Conservation (phyloP, 176 grass and related monocot genomes). For the Oryza australiensis region DNA sequence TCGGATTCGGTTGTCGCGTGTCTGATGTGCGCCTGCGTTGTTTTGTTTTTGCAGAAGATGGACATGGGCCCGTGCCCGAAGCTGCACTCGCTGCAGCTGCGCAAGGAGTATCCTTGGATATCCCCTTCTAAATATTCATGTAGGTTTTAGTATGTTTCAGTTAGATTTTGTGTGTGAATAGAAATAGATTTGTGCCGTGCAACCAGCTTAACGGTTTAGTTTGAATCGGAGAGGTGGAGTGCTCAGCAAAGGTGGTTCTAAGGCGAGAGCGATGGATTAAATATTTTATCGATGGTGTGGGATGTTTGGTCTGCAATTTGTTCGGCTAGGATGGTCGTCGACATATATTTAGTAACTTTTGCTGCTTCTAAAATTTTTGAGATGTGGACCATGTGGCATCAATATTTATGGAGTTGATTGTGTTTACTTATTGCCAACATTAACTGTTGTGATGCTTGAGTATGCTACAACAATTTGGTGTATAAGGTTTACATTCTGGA, state of each 20-base stretch:
- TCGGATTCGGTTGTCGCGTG: background rate
- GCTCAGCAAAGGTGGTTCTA: background rate
- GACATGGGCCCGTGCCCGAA: slow-evolving; percentile 91
- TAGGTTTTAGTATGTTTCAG: background rate
- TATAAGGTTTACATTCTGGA: background rate
- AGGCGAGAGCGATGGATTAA: background rate
- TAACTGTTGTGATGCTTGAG: slow-evolving; percentile 15
- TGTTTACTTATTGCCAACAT: slow-evolving; percentile 7
- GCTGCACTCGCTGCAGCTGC: slow-evolving; percentile 84
- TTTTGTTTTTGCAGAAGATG: slow-evolving; percentile 78
- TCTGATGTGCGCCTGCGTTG: background rate
- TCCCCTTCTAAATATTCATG: background rate
- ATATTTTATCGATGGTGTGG: background rate
- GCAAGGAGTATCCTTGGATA: slow-evolving; percentile 88
- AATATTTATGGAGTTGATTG: background rate
- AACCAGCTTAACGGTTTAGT: background rate
- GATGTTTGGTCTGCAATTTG: background rate
- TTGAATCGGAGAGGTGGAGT: background rate
- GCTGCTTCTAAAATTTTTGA: background rate
- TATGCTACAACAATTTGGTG: background rate
- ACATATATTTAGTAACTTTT: background rate
- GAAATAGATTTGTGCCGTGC: background rate
- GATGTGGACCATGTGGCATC: background rate
- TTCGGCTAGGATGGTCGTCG: background rate
- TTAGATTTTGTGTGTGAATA: background rate